Base-by-base conservation (phyloP, 1,284 basidiomycete genomes). In the Trichosporon faecale region DNA sequence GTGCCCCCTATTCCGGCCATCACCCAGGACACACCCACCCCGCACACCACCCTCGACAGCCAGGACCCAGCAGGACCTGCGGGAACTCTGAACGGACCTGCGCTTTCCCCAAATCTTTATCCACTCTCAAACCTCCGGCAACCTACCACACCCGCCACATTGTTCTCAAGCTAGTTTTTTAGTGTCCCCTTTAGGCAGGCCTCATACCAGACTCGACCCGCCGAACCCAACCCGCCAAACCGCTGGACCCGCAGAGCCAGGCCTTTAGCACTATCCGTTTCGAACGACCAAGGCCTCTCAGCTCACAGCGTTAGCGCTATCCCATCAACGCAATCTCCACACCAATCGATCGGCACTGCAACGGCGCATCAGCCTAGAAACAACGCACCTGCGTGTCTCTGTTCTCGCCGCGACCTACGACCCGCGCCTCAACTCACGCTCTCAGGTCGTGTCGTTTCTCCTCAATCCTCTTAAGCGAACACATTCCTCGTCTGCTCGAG, bases 61-160 rank as follows among this genome's bases (percentile, higher is more conserved):
- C 49, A 55, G 21, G 25, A 44, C 37, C 46, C n/a, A 2, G n/a
- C 46, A n/a, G 46, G n/a, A 49, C 49, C 49, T 27, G 49, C 23
- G 23, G 25, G 12, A 27, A 16, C 57, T 29, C 12, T 52, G 49
- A 29, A 29, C 27, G 57, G 57, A 61, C 57, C 57, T 61, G 57
- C 27, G 57, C 57, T 61, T 61, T 5, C 57, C 57, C 57, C 57
- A 61, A 61, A 61, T 29, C 27, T 61, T 61, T 61, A 23, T 31
- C 18, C 29, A 18, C 57, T 33, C 18, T n/a, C 57, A 31, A 31
- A 11, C 57, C 57, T 61, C 57, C 57, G 57, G 57, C 57, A 61
- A 61, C 57, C 29, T 61, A 33, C 57, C 16, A 61, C 27, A 61
- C 57, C 57, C 57, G 57, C 57, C 57, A 61, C 57, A 29, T 61